Conservation (phyloP, 2,329 filamentous ascomycete genomes). For the Xylaria digitata region DNA sequence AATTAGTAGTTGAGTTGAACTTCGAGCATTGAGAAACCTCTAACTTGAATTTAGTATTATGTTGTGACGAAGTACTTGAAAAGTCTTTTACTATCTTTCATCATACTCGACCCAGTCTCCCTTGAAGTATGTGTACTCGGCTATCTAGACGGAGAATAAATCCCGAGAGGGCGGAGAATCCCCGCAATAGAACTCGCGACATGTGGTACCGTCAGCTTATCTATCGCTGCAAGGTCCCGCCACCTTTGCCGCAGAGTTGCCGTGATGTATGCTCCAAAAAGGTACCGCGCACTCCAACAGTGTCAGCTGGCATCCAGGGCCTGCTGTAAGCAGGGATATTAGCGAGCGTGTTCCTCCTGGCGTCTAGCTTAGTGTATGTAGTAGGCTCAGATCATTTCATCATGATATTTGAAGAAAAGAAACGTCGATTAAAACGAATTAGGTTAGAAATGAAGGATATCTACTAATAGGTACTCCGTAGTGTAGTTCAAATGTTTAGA, state of each 20-base stretch:
- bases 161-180: constrained; percentile 16
- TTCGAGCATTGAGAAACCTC: too few relatives aligned
- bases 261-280: not conserved
- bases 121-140: not conserved
- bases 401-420: too few relatives aligned
- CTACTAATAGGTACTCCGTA: not conserved
- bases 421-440: too few relatives aligned
- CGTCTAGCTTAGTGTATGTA: too few relatives aligned
- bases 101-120: not conserved
- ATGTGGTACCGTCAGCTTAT: constrained; percentile 5
- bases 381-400: too few relatives aligned
- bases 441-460: not conserved
- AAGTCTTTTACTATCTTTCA: not conserved
- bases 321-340: not conserved
- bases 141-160: not conserved
- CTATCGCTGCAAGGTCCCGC: constrained; percentile 1
- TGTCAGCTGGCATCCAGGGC: not conserved
- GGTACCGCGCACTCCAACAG: not conserved
- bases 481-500: not conserved
- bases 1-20: too few relatives aligned
- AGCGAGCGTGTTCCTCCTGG: too few relatives aligned
- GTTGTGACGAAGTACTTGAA: not conserved
- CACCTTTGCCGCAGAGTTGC: constrained; percentile 6
- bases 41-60: too few relatives aligned
- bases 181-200: not conserved